Evolutionary conservation across 495 filamentous ascomycete species (phyloP).

Genomic region (Penicillium canescens): DNA sequence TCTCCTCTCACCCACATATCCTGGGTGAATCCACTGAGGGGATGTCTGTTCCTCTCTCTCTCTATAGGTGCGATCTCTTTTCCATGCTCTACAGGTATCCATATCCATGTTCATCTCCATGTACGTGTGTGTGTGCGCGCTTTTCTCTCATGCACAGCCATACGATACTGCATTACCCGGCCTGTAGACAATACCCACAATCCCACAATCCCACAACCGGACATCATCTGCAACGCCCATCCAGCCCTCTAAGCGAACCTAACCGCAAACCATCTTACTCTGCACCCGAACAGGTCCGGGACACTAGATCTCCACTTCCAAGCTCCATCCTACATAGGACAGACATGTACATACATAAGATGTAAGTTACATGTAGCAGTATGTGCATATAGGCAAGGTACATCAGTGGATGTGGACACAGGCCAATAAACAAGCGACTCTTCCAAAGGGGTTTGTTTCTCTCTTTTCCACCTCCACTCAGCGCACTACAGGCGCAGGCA

Average conservation of each 20-base stretch:
- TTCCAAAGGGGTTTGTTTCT: neutral
- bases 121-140: neutral
- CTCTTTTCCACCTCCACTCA: neutral
- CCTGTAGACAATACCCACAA: too few relatives aligned
- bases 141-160: neutral
- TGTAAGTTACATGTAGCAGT: neutral
- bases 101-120: neutral
- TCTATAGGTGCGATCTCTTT: neutral
- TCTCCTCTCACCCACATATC: too few relatives aligned
- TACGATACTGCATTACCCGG: too few relatives aligned
- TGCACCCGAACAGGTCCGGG: too few relatives aligned
- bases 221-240: too few relatives aligned
- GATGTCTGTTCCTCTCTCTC: neutral
- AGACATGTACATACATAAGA: too few relatives aligned
- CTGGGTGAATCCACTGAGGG: neutral
- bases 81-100: neutral
- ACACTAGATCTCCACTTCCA: too few relatives aligned
- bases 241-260: too few relatives aligned
- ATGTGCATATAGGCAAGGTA: neutral
- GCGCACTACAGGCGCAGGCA: neutral
- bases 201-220: neutral
- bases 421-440: neutral
- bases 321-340: too few relatives aligned
- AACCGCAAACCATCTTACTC: too few relatives aligned
- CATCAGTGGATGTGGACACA: neutral